Base-by-base conservation (phyloP, 2,329 filamentous ascomycete genomes). In the Paracoccidioides brasiliensis region DNA sequence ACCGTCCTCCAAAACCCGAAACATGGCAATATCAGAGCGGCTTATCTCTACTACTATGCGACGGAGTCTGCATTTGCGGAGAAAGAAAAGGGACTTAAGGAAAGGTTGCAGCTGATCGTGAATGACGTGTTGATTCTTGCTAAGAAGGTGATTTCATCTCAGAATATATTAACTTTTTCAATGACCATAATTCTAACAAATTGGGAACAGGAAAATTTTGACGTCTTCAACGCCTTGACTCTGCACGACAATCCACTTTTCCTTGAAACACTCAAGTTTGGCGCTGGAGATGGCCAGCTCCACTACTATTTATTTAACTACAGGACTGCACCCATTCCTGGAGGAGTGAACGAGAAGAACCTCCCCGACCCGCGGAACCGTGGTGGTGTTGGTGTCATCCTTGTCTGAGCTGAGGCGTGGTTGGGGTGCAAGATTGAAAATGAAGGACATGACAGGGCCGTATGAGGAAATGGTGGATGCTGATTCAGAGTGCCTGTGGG, bases 221-320 rank as follows among this genome's bases (percentile, higher is more conserved):
- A 98, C 69, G 93, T 98, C 57, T 94, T 97, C 78, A 98, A 98
- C 67, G 91, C 90, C 0, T 79, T 98, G 55, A 95, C 90, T 0
- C 78, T 96, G 42, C 85, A 95, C 72, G 91, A 98, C 71, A 98
- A 98, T 70, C 86, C 83, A 0, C 79, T 97, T 22, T 97, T 98
- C 80, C 78, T 98, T 5, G 85, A 91, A 67, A 80, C 96, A 62
- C 88, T 96, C 67, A 95, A 95, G 71, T 98, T 96, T 65, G 93
- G 91, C 46, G 84, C 86, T 4, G 93, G 93, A 37, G 93, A 98
- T 69, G 93, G 93, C 49, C 89, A 93, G 70, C 77, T 98, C 64
- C 90, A 98, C 72, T 98, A 90, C 74, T 98, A 98, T 71, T 77
- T 98, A 37, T 98, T 94, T 79, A 98, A 98, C 74, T 98, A 96